A percentile compares a stretch with the other conserved stretches of the same genome.
Evolutionary conservation across 768 basidiomycete genomes (phyloP).

Genomic region (Fistulinella prunicolor): DNA sequence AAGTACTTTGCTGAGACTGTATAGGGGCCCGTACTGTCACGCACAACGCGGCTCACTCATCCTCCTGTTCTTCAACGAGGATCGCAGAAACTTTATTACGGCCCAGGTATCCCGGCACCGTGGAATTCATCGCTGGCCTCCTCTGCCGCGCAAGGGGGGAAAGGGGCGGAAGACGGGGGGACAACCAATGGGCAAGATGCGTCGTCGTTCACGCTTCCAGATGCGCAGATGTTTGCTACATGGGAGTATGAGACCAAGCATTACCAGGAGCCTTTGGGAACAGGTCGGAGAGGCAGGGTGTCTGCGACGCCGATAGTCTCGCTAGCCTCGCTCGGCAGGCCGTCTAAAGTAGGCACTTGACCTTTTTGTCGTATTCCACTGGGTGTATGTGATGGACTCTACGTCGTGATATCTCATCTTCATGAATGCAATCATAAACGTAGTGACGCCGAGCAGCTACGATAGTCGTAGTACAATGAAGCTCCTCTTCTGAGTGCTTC

Average conservation of each 20-base stretch:
- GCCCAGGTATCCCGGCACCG: conserved; percentile 39
- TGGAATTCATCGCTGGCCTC: conserved; percentile 39
- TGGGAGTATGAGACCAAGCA: conserved; percentile 49
- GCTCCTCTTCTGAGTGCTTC: too few relatives aligned
- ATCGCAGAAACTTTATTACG: conserved; percentile 40
- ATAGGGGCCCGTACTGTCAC: conserved; percentile 53
- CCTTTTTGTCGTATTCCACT: not conserved
- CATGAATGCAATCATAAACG: too few relatives aligned
- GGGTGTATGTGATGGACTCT: too few relatives aligned
- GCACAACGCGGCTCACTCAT: conserved; percentile 62
- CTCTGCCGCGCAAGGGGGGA: conserved; percentile 18
- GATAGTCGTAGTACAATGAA: too few relatives aligned
- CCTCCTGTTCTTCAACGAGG: conserved; percentile 60
- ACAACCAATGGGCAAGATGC: conserved; percentile 23
- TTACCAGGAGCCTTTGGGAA: conserved; percentile 36
- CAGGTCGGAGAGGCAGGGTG: conserved; percentile 28
- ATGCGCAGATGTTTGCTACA: conserved; percentile 49
- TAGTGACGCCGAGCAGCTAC: too few relatives aligned
- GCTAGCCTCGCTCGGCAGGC: conserved; percentile 17
- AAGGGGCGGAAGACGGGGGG: conserved; percentile 23
- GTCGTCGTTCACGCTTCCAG: conserved; percentile 37
- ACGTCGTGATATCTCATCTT: too few relatives aligned
- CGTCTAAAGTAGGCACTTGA: conserved; percentile 24
- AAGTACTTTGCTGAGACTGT: not conserved
- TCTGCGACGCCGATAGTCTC: conserved; percentile 18